Conservation (phyloP, 2,329 filamentous ascomycete genomes). For the Hymenoscyphus repandus region DNA sequence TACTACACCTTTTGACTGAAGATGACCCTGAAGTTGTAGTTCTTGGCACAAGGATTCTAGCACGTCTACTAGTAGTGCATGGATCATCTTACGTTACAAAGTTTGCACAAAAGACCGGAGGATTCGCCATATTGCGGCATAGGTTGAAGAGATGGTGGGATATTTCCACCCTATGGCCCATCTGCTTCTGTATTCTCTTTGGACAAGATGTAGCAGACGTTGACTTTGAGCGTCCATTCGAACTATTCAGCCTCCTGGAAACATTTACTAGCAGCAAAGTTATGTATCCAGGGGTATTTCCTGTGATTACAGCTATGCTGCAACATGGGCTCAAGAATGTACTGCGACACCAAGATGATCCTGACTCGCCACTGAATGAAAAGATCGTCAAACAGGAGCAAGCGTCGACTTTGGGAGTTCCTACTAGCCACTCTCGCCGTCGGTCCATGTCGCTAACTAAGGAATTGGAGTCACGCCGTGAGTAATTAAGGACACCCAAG, state of each 20-base stretch:
- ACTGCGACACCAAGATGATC: conserved; percentile 55
- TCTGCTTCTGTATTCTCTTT: conserved; percentile 85
- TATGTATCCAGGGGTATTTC: conserved; percentile 69
- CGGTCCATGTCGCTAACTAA: conserved; percentile 64
- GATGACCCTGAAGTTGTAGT: conserved; percentile 78
- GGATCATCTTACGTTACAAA: conserved; percentile 78
- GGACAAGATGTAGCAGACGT: conserved; percentile 73
- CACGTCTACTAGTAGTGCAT: conserved; percentile 76
- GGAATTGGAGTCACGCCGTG: conserved; percentile 51
- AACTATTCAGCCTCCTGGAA: conserved; percentile 68
- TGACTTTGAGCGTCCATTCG: conserved; percentile 68
- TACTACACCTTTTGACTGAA: conserved; percentile 85
- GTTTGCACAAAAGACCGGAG: conserved; percentile 84
- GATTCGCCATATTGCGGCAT: conserved; percentile 79
- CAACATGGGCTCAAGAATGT: conserved; percentile 75
- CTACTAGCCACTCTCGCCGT: conserved; percentile 19
- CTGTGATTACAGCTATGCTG: conserved; percentile 80
- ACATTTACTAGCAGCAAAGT: conserved; percentile 67
- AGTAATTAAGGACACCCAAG: conserved; percentile 23
- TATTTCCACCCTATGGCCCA: conserved; percentile 75
- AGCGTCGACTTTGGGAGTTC: conserved; percentile 21
- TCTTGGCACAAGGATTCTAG: conserved; percentile 75
- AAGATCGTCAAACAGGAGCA: conserved; percentile 19
- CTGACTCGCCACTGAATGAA: conserved; percentile 44
- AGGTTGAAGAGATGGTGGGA: conserved; percentile 86